Percentiles rank a stretch among this genome's conserved stretches.
These are phyloP conservation scores for Neodidymelliopsis sp. DNA, from an alignment of 2,329 filamentous ascomycete species.

Conservation along the genomic window DNA sequence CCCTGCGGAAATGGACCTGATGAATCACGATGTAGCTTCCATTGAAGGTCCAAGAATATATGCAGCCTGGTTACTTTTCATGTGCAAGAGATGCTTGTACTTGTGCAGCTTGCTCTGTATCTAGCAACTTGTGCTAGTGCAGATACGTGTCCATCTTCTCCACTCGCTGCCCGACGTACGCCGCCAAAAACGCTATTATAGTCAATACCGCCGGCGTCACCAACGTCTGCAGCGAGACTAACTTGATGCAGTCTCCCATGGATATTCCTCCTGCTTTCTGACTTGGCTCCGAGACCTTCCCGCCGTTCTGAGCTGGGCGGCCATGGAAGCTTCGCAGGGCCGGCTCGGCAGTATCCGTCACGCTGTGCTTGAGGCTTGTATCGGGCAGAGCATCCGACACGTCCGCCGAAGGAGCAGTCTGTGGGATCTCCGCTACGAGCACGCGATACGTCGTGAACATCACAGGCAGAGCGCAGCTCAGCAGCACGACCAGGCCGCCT, in stretches of 20 bases:
- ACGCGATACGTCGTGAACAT: constrained; percentile 6
- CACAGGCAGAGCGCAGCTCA: constrained; percentile 11
- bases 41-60: too few relatives aligned
- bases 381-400: too few relatives aligned
- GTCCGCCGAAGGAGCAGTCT: constrained; percentile 1
- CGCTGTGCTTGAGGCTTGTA: too few relatives aligned
- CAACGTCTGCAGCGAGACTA: constrained; percentile 8
- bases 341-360: constrained; percentile 1
- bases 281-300: background rate
- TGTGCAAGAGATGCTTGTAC: too few relatives aligned
- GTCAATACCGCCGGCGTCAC: constrained; percentile 4
- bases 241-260: constrained; percentile 6
- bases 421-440: constrained; percentile 4
- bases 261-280: constrained; percentile 3
- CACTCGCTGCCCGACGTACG: constrained; percentile 3
- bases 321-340: too few relatives aligned
- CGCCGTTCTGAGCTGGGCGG: background rate
- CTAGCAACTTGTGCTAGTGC: too few relatives aligned
- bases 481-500: constrained; percentile 6
- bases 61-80: too few relatives aligned
- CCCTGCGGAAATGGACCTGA: too few relatives aligned
- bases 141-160: background rate
- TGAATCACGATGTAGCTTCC: too few relatives aligned
- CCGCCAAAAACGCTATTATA: constrained; percentile 7
- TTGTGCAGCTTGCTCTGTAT: too few relatives aligned